phyloP scores from a whole-genome alignment of 2,329 filamentous ascomycete species.

The Orbilia blumenaviensis region DNA sequence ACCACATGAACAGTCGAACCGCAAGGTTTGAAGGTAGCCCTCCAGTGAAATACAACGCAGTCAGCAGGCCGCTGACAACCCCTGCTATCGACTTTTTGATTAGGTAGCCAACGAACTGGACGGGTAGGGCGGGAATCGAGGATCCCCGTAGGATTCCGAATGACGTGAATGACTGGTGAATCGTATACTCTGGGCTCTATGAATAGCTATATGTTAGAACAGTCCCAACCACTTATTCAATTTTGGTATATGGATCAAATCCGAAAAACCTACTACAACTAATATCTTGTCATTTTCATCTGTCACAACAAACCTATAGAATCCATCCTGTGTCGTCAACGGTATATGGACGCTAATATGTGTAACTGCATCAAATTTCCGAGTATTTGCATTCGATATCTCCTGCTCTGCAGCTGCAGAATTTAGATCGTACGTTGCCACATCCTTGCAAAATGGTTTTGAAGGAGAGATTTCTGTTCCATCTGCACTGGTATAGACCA shows the following conservation, averaged over 20 bases:
- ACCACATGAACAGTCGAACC: conserved; percentile 50
- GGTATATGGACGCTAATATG: conserved; percentile 48
- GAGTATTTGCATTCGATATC: conserved; percentile 47
- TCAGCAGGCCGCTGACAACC: conserved; percentile 40
- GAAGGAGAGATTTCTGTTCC: conserved; percentile 37
- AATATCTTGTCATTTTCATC: conserved; percentile 49
- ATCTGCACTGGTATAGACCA: conserved; percentile 35
- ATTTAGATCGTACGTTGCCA: conserved; percentile 35
- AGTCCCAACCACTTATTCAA: background rate
- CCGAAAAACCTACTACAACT: conserved; percentile 32
- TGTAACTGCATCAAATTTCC: conserved; percentile 37
- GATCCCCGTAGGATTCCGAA: conserved; percentile 47
- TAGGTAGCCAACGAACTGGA: conserved; percentile 46
- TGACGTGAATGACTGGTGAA: conserved; percentile 47
- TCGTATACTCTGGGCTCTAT: conserved; percentile 50
- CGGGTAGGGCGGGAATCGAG: conserved; percentile 37
- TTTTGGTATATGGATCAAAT: background rate
- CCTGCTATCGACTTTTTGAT: conserved; percentile 46
- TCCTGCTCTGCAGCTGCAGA: conserved; percentile 23
- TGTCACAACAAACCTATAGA: conserved; percentile 51
- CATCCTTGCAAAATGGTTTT: conserved; percentile 38
- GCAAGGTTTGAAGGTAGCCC: conserved; percentile 45
- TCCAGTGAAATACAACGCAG: conserved; percentile 42
- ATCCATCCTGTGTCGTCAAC: conserved; percentile 49
- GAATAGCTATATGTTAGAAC: background rate